Conservation (phyloP, 2,329 filamentous ascomycete species). For the Microcera coccophila region DNA sequence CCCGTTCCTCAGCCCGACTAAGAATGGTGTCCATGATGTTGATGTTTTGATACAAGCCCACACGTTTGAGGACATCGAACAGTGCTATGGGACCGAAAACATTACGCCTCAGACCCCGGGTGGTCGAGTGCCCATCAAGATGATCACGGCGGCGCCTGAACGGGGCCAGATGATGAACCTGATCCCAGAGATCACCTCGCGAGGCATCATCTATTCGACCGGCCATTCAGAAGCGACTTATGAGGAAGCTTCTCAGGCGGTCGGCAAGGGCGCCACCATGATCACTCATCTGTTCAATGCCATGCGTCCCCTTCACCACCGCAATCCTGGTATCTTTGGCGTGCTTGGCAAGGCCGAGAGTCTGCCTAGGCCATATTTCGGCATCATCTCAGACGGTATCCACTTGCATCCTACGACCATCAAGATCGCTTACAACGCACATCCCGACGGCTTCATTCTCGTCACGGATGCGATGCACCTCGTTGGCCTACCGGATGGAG, state of each 20-base stretch:
- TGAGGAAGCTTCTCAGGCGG: slow-evolving; percentile 69
- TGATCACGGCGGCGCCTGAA: slow-evolving; percentile 86
- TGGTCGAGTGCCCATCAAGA: slow-evolving; percentile 55
- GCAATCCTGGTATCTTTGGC: slow-evolving; percentile 87
- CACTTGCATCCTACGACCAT: slow-evolving; percentile 85
- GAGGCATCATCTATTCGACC: slow-evolving; percentile 72
- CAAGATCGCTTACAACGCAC: slow-evolving; percentile 83
- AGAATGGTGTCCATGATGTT: slow-evolving; percentile 81
- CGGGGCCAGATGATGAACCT: slow-evolving; percentile 63
- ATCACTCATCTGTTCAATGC: slow-evolving; percentile 94
- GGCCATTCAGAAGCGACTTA: slow-evolving; percentile 87
- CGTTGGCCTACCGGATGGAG: slow-evolving; percentile 76
- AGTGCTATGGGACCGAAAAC: slow-evolving; percentile 70
- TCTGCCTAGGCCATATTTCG: slow-evolving; percentile 68
- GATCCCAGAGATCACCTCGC: slow-evolving; percentile 62
- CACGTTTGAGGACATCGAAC: slow-evolving; percentile 61
- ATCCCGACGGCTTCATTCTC: slow-evolving; percentile 79
- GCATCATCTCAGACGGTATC: slow-evolving; percentile 85
- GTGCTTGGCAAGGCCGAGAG: slow-evolving; percentile 66
- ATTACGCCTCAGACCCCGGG: slow-evolving; percentile 42
- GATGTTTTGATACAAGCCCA: slow-evolving; percentile 65
- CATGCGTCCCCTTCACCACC: slow-evolving; percentile 85
- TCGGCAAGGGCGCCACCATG: slow-evolving; percentile 76
- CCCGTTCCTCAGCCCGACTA: slow-evolving; percentile 76
- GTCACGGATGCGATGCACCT: slow-evolving; percentile 93